These are phyloP conservation scores for Diaporthe sp. DNA, from an alignment of 2,329 filamentous ascomycete genomes.

Conservation along the genomic window DNA sequence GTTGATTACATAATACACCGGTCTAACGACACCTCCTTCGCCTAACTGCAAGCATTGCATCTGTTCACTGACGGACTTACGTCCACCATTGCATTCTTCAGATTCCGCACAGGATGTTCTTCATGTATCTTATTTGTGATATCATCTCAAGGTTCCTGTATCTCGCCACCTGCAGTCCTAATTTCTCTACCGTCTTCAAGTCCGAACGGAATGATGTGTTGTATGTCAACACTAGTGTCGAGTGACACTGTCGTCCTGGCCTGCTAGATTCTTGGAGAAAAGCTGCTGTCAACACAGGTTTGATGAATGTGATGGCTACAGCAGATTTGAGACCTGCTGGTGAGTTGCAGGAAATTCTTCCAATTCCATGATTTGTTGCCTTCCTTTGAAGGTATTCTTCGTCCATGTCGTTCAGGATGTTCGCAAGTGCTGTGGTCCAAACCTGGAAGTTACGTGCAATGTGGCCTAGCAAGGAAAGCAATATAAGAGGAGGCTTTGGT, in stretches of 20 bases:
- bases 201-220: background rate
- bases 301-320: background rate
- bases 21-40: background rate
- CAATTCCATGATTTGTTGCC: background rate
- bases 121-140: background rate
- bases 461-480: background rate
- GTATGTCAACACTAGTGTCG: background rate
- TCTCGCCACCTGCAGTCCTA: background rate
- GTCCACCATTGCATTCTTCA: too few relatives aligned
- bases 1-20: slow-evolving; percentile 12
- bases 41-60: background rate
- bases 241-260: background rate
- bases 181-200: background rate
- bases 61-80: too few relatives aligned
- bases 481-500: background rate
- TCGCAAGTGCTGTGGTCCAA: background rate
- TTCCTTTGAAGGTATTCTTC: too few relatives aligned
- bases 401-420: background rate
- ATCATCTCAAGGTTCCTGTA: too few relatives aligned
- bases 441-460: too few relatives aligned
- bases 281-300: background rate
- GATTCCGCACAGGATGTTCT: background rate
- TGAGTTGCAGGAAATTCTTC: background rate
- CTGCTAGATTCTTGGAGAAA: background rate
- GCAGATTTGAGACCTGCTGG: background rate